Base-by-base conservation (phyloP, 345 rosid species). In the Nephelium lappaceum region DNA sequence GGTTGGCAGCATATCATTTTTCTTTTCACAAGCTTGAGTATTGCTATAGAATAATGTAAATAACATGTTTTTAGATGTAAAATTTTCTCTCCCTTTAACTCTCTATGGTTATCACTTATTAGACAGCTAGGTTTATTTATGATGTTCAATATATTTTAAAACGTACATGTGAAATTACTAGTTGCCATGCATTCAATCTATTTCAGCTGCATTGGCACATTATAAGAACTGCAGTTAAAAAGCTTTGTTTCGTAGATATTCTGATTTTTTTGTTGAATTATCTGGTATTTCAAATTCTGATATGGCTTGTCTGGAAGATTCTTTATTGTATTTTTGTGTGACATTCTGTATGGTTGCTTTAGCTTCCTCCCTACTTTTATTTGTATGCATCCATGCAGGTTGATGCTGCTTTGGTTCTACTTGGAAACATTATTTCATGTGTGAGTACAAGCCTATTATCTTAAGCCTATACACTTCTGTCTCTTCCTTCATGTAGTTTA, bases 351-450 rank as follows among this genome's bases (percentile, higher is more conserved):
- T 61, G 27, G 41, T 49, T 76, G 47, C 51, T 80, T 76, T 27
- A 79, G 60, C 71, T 66, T 75, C 51, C 55, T 71, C 10, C 10
- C 1, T 42, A 55, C 78, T 11, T 77, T 77, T 36, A 60, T 25
- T 83, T 78, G 47, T 25, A 24, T 78, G 69, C 73, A 66, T 82
- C 70, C 21, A 69, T 87, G 86, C 88, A 95, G 99, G 95, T 89
- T 67, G 98, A 93, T 89, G 92, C 94, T 81, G 87, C 88, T 85
- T 75, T 95, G 75, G 67, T 86, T 64, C 92, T 93, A 62, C 94
- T 95, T 72, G 99, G 97, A 73, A 84, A 76, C 86, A 87, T 95
- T 68, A 78, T 91, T 71, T 80, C 92, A 67, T 83, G 80, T 71
- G 98, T 95, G 82, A 91, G 97, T 86, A 51, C 19, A 58, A 64